Evolutionary conservation across 2,329 filamentous ascomycete genomes (phyloP), one percentile per base, ranked within the genome.

Genomic region (Mollisia scopiformis): DNA sequence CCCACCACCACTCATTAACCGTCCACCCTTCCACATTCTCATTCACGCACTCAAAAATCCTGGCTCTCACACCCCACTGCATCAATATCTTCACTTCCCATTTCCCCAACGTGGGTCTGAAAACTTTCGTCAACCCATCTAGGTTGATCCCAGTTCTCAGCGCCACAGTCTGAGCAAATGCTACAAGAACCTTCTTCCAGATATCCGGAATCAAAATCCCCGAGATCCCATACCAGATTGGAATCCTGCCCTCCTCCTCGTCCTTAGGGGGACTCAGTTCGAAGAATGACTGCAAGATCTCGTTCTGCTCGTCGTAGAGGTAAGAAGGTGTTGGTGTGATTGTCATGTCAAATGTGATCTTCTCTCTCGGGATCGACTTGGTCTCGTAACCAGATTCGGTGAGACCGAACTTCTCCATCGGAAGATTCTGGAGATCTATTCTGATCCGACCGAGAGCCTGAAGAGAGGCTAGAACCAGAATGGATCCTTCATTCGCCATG

Each of bases 171-270:
- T 90, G 86, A 33, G 87, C 77, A 2, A 91, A 80, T 5, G 86
- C 82, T 4, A 84, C 82, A 4, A 92, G 72, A 11, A 89, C 80
- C 64, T 86, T 82, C 57, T 83, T 81, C 88, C 90, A 93, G 57
- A 87, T 81, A 0, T 78, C 75, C n/a, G 73, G 73, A 62, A 91
- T 82, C 0, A 84, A 68, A 6, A 82, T 77, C 7, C 84, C 87
- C 62, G 89, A 85, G 62, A 93, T 86, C 72, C 89, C 88, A 55
- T 86, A 83, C 90, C 90, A 93, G 55, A 91, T 82, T 0, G 90
- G 90, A 3, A 91, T 77, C 43, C 84, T 82, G 11, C 79, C 78
- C 4, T 50, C 39, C 6, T 52, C 50, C 0, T 69, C 71, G 0
- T 83, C 83, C 1, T 85, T 75, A 1, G 78, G 77, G 27, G 69